Percentiles rank a stretch among this genome's conserved stretches.
Evolutionary conservation across 108 stramenopile species (phyloP).

Genomic region (Ochromonas danica): DNA sequence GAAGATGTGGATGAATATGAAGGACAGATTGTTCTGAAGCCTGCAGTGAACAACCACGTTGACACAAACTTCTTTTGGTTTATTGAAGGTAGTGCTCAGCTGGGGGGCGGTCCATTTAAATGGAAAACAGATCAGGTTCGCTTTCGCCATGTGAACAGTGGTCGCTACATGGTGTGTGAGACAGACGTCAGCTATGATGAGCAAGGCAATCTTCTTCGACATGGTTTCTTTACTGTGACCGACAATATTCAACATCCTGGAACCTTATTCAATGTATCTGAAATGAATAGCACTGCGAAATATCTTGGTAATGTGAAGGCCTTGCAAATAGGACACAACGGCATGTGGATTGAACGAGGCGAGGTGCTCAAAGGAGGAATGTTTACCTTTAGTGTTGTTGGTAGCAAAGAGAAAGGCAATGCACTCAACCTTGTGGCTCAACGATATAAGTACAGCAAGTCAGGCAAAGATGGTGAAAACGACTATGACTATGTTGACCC

Average conservation of each 20-base stretch:
- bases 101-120: slow-evolving; percentile 17
- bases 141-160: slow-evolving; percentile 39
- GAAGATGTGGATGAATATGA: not conserved
- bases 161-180: slow-evolving; percentile 26
- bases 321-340: slow-evolving; percentile 13
- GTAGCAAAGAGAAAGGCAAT: slow-evolving; percentile 12
- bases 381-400: not conserved
- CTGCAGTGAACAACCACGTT: not conserved
- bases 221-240: too few species aligned
- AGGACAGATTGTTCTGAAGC: not conserved
- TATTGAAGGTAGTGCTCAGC: slow-evolving; percentile 29
- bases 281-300: slow-evolving; percentile 8
- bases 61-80: slow-evolving; percentile 36
- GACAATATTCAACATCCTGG: not conserved
- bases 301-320: slow-evolving; percentile 30
- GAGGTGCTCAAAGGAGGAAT: not conserved
- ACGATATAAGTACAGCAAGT: not conserved
- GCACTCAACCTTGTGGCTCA: not conserved
- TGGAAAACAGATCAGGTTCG: slow-evolving; percentile 39
- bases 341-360: not conserved
- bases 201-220: not conserved
- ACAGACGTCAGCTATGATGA: not conserved
- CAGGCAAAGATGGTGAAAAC: not conserved
- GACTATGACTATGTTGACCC: too few species aligned
- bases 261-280: slow-evolving; percentile 10